Evolutionary conservation across 768 basidiomycete genomes (phyloP).

Genomic region (Hypholoma sublateritium): DNA sequence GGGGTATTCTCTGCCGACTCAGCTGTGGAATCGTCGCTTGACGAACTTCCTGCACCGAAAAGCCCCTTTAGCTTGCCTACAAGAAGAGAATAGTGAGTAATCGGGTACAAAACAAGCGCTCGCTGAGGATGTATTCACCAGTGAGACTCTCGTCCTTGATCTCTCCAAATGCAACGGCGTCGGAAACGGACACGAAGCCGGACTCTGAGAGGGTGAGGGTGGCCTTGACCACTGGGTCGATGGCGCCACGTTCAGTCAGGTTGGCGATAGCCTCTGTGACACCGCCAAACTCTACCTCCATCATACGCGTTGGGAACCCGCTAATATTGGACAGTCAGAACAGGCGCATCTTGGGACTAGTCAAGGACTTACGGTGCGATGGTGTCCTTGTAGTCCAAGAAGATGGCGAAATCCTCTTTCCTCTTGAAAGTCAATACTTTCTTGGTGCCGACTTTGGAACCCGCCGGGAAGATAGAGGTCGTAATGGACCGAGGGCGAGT

Average conservation of each 20-base stretch:
- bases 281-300: conserved; percentile 71
- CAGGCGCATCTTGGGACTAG: neutral
- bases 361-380: conserved; percentile 53
- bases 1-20: conserved; percentile 43
- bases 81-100: conserved; percentile 8
- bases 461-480: conserved; percentile 73
- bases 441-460: conserved; percentile 75
- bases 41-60: conserved; percentile 64
- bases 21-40: conserved; percentile 37
- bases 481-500: conserved; percentile 67
- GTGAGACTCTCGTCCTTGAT: conserved; percentile 78
- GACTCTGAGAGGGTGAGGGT: conserved; percentile 83
- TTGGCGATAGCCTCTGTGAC: conserved; percentile 78
- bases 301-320: conserved; percentile 71
- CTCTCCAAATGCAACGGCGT: conserved; percentile 78
- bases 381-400: conserved; percentile 71
- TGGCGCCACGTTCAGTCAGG: conserved; percentile 77
- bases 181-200: conserved; percentile 79
- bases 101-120: neutral
- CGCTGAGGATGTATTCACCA: conserved; percentile 40
- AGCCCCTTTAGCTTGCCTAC: conserved; percentile 85
- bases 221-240: conserved; percentile 85
- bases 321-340: conserved; percentile 29
- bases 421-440: conserved; percentile 88
- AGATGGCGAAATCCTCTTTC: conserved; percentile 78